phyloP scores from a whole-genome alignment of 2,329 filamentous ascomycete species.

The Nannizzia gypsea region DNA sequence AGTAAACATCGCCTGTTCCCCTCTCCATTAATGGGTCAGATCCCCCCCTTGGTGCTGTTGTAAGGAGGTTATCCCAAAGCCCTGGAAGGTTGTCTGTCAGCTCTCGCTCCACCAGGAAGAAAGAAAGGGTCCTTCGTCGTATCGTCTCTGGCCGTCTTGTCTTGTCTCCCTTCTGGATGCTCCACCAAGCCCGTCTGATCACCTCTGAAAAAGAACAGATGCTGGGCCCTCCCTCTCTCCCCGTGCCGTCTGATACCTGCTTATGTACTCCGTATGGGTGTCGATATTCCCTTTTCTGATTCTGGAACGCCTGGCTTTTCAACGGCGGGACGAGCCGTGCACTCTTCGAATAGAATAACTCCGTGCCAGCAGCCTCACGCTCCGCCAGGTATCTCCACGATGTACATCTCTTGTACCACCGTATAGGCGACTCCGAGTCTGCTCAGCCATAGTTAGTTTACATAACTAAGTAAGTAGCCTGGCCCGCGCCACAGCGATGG shows the following conservation, averaged over 20 bases:
- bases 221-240: background rate
- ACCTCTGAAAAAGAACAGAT: background rate
- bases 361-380: too few species aligned
- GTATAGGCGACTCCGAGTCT: too few species aligned
- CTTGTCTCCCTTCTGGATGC: too few species aligned
- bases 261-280: too few species aligned
- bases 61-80: background rate
- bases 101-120: background rate
- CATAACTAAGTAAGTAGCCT: too few species aligned
- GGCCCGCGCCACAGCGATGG: background rate
- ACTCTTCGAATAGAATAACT: background rate
- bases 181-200: background rate
- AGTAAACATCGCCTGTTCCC: background rate
- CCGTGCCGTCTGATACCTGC: too few species aligned
- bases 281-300: background rate
- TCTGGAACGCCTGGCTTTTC: background rate
- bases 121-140: background rate
- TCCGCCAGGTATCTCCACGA: too few species aligned
- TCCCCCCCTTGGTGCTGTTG: background rate
- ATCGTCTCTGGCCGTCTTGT: background rate
- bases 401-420: too few species aligned
- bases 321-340: background rate
- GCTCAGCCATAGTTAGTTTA: constrained; percentile 1
- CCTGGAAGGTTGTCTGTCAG: background rate
- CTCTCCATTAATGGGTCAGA: constrained; percentile 1